phyloP scores from a whole-genome alignment of 306 rosid species.

The Mucuna pruriens region DNA sequence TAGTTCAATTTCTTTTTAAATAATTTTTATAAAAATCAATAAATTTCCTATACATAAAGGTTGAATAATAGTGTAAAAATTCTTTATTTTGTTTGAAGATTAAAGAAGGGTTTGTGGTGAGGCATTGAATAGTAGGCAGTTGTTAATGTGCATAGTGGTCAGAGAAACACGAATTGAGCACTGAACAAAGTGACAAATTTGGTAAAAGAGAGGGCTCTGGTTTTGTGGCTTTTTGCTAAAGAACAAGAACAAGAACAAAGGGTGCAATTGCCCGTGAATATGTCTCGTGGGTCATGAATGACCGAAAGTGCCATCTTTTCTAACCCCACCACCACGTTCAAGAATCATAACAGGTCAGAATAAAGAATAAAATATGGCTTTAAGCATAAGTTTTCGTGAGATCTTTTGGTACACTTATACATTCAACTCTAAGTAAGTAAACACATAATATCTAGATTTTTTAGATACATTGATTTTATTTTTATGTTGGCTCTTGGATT shows the following conservation, averaged over 20 bases:
- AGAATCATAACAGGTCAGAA: slow-evolving; percentile 62
- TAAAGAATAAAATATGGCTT: slow-evolving; percentile 38
- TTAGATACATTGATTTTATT: neutral
- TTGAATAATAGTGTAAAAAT: too few species aligned
- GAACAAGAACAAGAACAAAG: slow-evolving; percentile 70
- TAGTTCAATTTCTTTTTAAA: too few species aligned
- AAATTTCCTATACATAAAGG: too few species aligned
- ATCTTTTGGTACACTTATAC: slow-evolving; percentile 13
- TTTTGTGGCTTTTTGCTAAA: slow-evolving; percentile 52
- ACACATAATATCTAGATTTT: neutral
- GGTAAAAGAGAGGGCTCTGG: slow-evolving; percentile 46
- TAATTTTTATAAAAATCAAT: too few species aligned
- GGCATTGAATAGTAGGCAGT: neutral
- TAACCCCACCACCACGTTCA: slow-evolving; percentile 60
- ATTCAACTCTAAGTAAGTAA: neutral
- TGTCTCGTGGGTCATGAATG: slow-evolving; percentile 55
- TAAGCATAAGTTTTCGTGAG: slow-evolving; percentile 41
- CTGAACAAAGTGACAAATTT: slow-evolving; percentile 49
- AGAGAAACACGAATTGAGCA: slow-evolving; percentile 23
- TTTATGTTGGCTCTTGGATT: slow-evolving; percentile 3
- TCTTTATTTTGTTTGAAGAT: too few species aligned
- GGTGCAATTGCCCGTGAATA: slow-evolving; percentile 70
- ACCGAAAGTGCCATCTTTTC: slow-evolving; percentile 50
- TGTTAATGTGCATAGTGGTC: slow-evolving; percentile 22
- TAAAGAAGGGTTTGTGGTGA: slow-evolving; percentile 16